Evolutionary conservation across 2,329 filamentous ascomycete genomes (phyloP), one percentile per base, ranked within the genome.

Genomic region (Coniochaeta sp.): DNA sequence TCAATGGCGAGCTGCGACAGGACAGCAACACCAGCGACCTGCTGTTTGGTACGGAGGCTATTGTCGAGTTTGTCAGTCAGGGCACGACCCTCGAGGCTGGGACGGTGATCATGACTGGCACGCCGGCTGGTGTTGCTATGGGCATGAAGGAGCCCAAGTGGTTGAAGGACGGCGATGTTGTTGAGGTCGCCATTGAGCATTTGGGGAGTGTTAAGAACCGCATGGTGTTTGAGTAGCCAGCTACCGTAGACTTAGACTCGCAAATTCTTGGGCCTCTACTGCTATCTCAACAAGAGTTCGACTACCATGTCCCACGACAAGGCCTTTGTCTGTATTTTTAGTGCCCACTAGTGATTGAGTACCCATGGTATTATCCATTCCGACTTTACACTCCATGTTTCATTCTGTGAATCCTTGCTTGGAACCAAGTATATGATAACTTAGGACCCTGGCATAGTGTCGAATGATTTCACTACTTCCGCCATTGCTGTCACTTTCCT

Each of bases 1-100:
- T 75, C 9, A 75, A 76, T 58, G 72, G 72, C 2, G 60, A 70
- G 56, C 57, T 63, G 45, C 63, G 68, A 49, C 75, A 78, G 58
- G 59, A 68, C 46, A 68, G 68, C 2, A 56, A 66, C 1, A 67
- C 30, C n/a, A 3, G 9, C 6, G 67, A 72, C 31, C 60, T 71
- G 62, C 69, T 71, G 26, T 71, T 71, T 52, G 56, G 58, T 12
- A 60, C 73, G 24, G 53, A 63, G 6, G 59, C 67, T 27, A 64
- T 63, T 3, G 63, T 71, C 31, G 57, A 65, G 9, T 69, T 65
- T 26, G 40, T 70, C 4, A 68, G 65, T 2, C 65, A 68, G 46
- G 67, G 68, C 8, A 71, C 64, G 4, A 71, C 68, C 1, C 56
- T 72, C 6, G 61, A 61, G 45, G 56, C 61, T 10, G 68, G 68